phyloP scores from a whole-genome alignment of 306 rosid species.

The Alnus rubra region DNA sequence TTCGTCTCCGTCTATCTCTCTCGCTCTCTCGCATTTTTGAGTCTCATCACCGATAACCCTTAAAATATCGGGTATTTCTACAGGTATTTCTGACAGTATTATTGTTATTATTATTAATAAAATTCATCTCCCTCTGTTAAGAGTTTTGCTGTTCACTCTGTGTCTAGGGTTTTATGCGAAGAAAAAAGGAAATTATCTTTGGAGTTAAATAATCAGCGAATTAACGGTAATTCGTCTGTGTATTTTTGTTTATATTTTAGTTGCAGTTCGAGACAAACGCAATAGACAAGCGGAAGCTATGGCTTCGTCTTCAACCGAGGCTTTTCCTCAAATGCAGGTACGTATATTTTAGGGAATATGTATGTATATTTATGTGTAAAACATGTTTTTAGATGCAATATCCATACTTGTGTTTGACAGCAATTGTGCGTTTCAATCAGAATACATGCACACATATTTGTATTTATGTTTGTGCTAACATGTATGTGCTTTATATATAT shows the following conservation, averaged over 20 bases:
- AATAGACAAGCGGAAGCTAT: conserved; percentile 25
- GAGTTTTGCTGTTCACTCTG: neutral
- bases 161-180: neutral
- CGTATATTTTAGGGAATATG: neutral
- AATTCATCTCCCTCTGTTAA: neutral
- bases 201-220: conserved; percentile 2
- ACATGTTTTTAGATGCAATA: neutral
- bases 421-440: neutral
- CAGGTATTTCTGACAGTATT: neutral
- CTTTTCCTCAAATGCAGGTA: conserved; percentile 54
- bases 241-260: neutral
- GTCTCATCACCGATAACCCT: neutral
- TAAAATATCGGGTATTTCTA: neutral
- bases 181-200: neutral
- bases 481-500: neutral
- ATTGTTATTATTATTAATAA: neutral
- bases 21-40: neutral
- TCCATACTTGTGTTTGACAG: neutral
- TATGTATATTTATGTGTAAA: neutral
- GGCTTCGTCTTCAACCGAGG: conserved; percentile 57
- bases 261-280: neutral
- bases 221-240: neutral
- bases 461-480: neutral
- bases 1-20: neutral
- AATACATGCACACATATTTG: neutral